phyloP scores from a whole-genome alignment of 257 asterid genomes.

The Perilla frutescens region DNA sequence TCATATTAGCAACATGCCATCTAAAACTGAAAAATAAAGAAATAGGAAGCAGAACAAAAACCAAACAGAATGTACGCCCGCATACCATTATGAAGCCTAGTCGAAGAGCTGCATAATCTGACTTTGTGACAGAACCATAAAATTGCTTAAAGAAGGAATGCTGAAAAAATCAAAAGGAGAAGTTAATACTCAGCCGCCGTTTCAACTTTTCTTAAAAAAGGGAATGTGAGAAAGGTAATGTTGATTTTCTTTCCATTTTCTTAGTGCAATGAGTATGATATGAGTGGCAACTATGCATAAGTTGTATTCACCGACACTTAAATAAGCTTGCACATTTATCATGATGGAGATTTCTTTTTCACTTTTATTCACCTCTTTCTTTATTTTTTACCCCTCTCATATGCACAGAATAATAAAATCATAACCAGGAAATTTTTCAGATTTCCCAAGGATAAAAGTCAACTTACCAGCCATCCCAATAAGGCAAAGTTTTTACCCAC shows the following conservation, averaged over 20 bases:
- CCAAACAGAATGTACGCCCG: background rate
- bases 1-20: slow-evolving; percentile 19
- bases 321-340: background rate
- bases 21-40: background rate
- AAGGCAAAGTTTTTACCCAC: slow-evolving; percentile 60
- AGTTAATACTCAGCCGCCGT: background rate
- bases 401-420: background rate
- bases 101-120: slow-evolving; percentile 88
- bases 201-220: background rate
- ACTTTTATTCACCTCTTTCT: background rate
- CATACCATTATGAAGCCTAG: slow-evolving; percentile 87
- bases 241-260: background rate
- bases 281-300: background rate
- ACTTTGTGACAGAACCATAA: slow-evolving; percentile 87
- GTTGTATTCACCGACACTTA: background rate
- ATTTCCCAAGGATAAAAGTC: slow-evolving; percentile 12
- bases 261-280: background rate
- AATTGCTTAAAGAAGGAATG: slow-evolving; percentile 92
- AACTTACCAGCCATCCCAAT: slow-evolving; percentile 85
- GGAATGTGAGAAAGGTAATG: background rate
- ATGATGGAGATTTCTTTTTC: background rate
- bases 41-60: slow-evolving; percentile 29
- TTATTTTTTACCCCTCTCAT: background rate
- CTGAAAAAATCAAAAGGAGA: slow-evolving; percentile 49
- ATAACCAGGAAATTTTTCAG: background rate